Base-by-base conservation (phyloP, 1,139 yeast genomes). In the Taiozyma onychis region DNA sequence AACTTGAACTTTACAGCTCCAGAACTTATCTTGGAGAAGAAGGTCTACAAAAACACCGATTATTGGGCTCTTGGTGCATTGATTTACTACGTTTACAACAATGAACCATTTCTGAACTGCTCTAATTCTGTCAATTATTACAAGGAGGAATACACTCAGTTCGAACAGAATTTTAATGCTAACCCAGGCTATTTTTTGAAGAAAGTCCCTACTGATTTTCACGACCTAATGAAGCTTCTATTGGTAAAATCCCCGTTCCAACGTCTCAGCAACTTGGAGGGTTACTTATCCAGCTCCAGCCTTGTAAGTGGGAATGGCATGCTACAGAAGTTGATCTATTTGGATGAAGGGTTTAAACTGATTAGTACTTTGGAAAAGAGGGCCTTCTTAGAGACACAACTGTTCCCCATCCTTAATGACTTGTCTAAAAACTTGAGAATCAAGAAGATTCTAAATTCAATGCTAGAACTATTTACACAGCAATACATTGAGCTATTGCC, bases 1-100 rank as follows among this genome's bases (percentile, higher is more conserved):
- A 83, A 87, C 56, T 74, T 87, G 57, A 85, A 86, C 62, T 93
- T 77, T 63, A 72, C 89, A 2, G 88, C 91, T 0, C 96, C 96
- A 0, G 93, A 86, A 59, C 68, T 87, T 26, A 70, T 87, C 2
- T 60, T 81, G 13, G 86, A 84, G 47, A 78, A 78, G 54, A 71
- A 77, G 37, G 70, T 88, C 18, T 83, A 80, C 45, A 78, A 80
- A 43, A 81, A 83, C 27, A 85, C 87, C 61, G 99, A 93, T 64
- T 78, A 88, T 43, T 93, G 93, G 76, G 83, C 97, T 0, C 57
- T 88, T 16, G 95, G 96, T 0, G 78, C 89, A 57, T 67, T 93
- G 52, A 80, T 90, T 3, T 83, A 76, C 63, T 83, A 81, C 54
- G 66, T 91, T 7, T 87, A 84, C 60, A 76, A 78, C 55, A 61